A percentile compares a stretch with the other conserved stretches of the same genome.
phyloP scores from a whole-genome alignment of 2,329 filamentous ascomycete species.

The Trichoderma semiorbis region DNA sequence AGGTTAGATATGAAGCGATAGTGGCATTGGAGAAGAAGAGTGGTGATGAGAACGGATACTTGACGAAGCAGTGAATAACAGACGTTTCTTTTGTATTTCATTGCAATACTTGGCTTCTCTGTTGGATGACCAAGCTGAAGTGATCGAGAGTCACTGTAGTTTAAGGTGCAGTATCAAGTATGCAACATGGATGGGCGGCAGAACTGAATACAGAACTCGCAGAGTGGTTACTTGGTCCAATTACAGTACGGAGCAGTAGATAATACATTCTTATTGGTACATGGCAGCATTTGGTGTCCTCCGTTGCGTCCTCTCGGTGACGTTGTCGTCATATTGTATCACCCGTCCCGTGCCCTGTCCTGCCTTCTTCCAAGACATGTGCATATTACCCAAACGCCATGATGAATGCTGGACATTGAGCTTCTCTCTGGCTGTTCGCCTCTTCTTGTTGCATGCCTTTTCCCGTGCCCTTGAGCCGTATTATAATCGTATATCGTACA shows the following conservation, averaged over 20 bases:
- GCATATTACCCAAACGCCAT: conserved; percentile 25
- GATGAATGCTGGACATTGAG: conserved; percentile 24
- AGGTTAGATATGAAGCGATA: not conserved
- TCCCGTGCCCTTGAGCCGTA: not conserved
- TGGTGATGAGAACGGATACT: not conserved
- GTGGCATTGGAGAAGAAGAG: not conserved
- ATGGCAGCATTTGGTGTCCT: conserved; percentile 4
- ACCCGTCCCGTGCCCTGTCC: not conserved
- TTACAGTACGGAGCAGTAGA: conserved; percentile 10
- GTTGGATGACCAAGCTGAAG: not conserved
- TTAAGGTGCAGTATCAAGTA: not conserved
- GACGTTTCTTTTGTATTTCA: not conserved
- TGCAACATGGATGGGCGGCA: not conserved
- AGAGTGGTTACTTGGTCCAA: conserved; percentile 9
- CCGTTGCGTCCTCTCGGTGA: not conserved
- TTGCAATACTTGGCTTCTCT: not conserved
- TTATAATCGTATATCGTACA: conserved; percentile 16
- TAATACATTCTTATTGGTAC: conserved; percentile 18
- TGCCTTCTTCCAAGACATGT: not conserved
- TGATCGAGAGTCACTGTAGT: not conserved
- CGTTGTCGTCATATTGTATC: conserved; percentile 1
- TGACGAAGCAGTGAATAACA: not conserved
- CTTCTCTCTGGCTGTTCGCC: conserved; percentile 7
- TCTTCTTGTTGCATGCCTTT: not conserved
- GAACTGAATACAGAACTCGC: not conserved